A percentile compares a stretch with the other conserved stretches of the same genome.
phyloP scores from a whole-genome alignment of 192 early-diverging fungal species.

The Rhizoclosmatium globosum region DNA sequence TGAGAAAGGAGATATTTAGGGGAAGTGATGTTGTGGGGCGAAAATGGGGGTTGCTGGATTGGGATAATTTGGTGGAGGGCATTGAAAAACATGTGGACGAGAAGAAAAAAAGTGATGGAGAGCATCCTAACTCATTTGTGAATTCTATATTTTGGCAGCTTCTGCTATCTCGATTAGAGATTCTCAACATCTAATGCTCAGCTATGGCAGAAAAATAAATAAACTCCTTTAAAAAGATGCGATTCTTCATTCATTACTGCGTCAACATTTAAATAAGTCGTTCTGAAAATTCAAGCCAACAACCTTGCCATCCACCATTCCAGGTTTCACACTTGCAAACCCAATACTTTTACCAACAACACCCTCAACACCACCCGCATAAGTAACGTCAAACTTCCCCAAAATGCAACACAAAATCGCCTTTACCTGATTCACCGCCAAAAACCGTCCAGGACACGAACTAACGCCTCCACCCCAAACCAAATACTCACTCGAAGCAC shows the following conservation, averaged over 20 bases:
- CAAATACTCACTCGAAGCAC: neutral
- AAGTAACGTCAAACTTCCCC: neutral
- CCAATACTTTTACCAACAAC: too few relatives aligned
- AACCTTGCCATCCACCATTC: too few relatives aligned
- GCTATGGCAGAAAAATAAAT: too few relatives aligned
- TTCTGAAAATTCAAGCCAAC: too few relatives aligned
- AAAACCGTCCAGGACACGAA: conserved; percentile 6
- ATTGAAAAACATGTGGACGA: neutral
- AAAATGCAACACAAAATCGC: neutral
- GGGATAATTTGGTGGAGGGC: neutral
- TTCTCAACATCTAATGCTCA: too few relatives aligned
- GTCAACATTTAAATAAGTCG: too few relatives aligned
- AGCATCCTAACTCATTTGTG: conserved; percentile 13
- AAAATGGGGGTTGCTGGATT: conserved; percentile 11
- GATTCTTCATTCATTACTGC: too few relatives aligned
- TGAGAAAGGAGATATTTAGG: neutral
- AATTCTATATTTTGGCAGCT: conserved; percentile 7
- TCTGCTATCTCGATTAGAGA: neutral
- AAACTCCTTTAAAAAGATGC: too few relatives aligned
- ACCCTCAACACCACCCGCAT: too few relatives aligned
- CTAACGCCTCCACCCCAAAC: neutral
- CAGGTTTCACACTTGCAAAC: too few relatives aligned
- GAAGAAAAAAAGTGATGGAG: neutral
- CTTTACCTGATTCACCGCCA: neutral
- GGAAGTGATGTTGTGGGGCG: neutral